Base-by-base conservation (phyloP, 805 yeast genomes). In the Schizosaccharomyces japonicus region DNA sequence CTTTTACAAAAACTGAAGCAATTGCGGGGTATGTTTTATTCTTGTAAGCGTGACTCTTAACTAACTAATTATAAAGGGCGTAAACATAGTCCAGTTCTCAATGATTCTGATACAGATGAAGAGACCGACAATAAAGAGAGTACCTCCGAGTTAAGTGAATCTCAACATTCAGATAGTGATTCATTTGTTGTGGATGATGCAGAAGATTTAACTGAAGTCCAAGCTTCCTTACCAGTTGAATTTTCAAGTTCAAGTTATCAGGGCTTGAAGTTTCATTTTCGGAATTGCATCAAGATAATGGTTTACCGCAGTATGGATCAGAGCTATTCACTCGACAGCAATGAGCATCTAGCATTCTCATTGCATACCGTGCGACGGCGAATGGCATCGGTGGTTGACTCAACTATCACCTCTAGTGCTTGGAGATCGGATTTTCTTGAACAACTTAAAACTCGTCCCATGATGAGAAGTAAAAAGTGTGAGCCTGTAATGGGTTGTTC, bases 181-280 rank as follows among this genome's bases (percentile, higher is more conserved):
- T 19, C 23, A 36, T 25, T 36, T 13, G 28, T 19, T 23, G 42
- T 19, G 13, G 42, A 36, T 25, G 42, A 36, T 15, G 27, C 17
- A 4, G 42, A 36, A 11, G 42, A 19, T 19, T 8, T 11, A 6
- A 2, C 23, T 5, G 27, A 21, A 5, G 42, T 27, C 23, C 42
- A 27, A 5, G 27, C 27, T 15, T 36, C 23, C 17, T 27, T 36
- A 19, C 42, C 42, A 19, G 25, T 27, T 19, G 42, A 36, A n/a
- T 36, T 36, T 36, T 36, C 42, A 36, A 36, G 17, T 25, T 19
- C 42, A 36, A 36, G 42, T 19, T 27, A 36, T 19, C 42, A 36
- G 13, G 42, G 42, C 23, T 21, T 36, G 3, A 17, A 21, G 23
- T 25, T 27, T 4, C 42, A 36, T 23, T 36, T 36, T 36, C 25